Evolutionary conservation across 306 rosid species (phyloP).

Genomic region (Dalbergia cultrata): DNA sequence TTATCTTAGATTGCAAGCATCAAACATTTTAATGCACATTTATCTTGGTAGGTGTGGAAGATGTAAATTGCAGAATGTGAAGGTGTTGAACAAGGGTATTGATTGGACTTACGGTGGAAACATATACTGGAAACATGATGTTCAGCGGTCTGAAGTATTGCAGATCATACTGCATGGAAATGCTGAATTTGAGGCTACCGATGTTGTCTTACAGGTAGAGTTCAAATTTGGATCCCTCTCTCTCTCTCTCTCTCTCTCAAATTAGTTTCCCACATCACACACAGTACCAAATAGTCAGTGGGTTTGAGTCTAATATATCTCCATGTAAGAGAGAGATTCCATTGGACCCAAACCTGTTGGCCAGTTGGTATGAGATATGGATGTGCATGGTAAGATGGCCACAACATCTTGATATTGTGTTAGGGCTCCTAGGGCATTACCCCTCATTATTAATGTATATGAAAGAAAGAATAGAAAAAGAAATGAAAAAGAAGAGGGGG

Average conservation of each 20-base stretch:
- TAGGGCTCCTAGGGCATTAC: no score
- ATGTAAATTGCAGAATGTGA: constrained; percentile 88
- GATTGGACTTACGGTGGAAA: constrained; percentile 76
- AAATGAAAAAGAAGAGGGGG: no score
- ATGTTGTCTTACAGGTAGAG: constrained; percentile 81
- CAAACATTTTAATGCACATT: constrained; percentile 27
- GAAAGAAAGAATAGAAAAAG: no score
- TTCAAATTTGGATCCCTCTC: constrained; percentile 18
- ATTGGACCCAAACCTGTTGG: constrained; percentile 18
- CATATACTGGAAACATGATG: constrained; percentile 85
- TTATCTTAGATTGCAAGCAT: constrained; percentile 35
- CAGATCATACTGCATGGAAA: constrained; percentile 84
- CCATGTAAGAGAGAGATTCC: constrained; percentile 14
- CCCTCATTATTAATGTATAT: no score
- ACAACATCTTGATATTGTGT: not conserved
- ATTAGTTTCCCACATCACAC: constrained; percentile 1
- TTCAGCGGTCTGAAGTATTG: constrained; percentile 72
- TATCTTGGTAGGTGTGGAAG: constrained; percentile 83
- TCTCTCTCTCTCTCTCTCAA: not conserved
- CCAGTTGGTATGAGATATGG: constrained; percentile 23
- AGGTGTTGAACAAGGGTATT: constrained; percentile 81
- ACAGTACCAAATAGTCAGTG: not conserved
- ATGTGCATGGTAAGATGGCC: constrained; percentile 28
- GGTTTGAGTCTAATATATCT: constrained; percentile 21
- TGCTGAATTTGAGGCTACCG: constrained; percentile 93